A percentile compares a stretch with the other conserved stretches of the same genome.
These are phyloP conservation scores for Phlyctochytrium planicorne DNA, from an alignment of 192 early-diverging fungal species.

Conservation along the genomic window DNA sequence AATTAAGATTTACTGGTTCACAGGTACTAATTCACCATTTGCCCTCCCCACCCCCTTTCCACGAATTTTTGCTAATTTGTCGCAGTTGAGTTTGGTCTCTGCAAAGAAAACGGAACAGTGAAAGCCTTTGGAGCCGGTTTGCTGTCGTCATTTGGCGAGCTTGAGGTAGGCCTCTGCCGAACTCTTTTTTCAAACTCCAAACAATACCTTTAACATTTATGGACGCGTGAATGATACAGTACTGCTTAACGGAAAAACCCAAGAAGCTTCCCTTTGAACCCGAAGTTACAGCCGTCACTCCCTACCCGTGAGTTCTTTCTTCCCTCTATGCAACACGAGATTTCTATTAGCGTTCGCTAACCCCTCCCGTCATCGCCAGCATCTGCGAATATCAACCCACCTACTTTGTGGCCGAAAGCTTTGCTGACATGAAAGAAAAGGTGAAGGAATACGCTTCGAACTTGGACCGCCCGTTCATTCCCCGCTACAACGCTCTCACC, in stretches of 20 bases:
- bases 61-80: constrained; percentile 30
- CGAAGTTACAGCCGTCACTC: constrained; percentile 44
- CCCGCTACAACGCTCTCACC: constrained; percentile 89
- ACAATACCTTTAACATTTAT: constrained; percentile 6
- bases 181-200: constrained; percentile 92
- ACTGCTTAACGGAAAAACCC: constrained; percentile 77
- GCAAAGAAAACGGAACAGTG: constrained; percentile 66
- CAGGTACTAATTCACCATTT: constrained; percentile 63
- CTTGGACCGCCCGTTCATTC: constrained; percentile 82
- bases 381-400: constrained; percentile 93
- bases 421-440: constrained; percentile 88
- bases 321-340: too few species aligned
- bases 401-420: constrained; percentile 94
- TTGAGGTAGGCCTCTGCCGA: constrained; percentile 74
- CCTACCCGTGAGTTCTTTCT: constrained; percentile 42
- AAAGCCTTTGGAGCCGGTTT: constrained; percentile 92
- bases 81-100: constrained; percentile 92
- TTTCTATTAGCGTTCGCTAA: not conserved
- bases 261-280: constrained; percentile 83
- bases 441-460: constrained; percentile 75
- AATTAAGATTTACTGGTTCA: constrained; percentile 73
- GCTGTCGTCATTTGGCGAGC: constrained; percentile 91
- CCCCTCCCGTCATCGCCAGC: constrained; percentile 1
- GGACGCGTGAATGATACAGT: constrained; percentile 27
- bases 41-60: not conserved